Conservation (phyloP, 768 basidiomycete genomes). For the Paxillus ammoniavirescens region DNA sequence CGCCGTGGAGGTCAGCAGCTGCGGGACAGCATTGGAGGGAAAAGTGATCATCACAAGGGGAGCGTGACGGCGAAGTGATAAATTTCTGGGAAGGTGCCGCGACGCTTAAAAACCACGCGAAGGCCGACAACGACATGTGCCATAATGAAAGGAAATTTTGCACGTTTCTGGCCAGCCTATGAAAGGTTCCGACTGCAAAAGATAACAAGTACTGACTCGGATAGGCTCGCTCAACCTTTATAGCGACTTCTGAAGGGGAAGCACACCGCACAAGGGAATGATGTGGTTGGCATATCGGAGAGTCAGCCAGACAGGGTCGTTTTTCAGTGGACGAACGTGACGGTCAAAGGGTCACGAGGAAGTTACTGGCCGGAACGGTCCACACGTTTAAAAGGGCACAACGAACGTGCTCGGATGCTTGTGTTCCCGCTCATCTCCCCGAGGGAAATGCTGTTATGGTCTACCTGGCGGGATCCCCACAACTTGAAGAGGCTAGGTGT, state of each 20-base stretch:
- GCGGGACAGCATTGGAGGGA: constrained; percentile 21
- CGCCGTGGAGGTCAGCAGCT: constrained; percentile 19
- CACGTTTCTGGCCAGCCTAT: constrained; percentile 24
- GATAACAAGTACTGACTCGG: constrained; percentile 11
- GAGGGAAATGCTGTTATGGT: neutral
- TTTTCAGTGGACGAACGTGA: neutral
- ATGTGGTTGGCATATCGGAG: neutral
- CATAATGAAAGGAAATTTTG: constrained; percentile 13
- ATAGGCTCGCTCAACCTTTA: constrained; percentile 6
- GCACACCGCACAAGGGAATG: neutral
- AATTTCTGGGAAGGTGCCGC: constrained; percentile 10
- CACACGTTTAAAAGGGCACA: neutral
- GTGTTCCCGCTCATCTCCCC: neutral
- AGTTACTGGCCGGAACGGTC: neutral
- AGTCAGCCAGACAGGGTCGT: neutral
- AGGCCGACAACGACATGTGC: constrained; percentile 14
- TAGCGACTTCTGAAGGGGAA: constrained; percentile 6
- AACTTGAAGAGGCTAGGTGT: neutral
- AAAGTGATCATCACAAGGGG: constrained; percentile 22
- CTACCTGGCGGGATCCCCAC: too few relatives aligned
- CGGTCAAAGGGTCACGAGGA: neutral
- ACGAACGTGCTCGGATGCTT: neutral
- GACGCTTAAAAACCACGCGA: constrained; percentile 18
- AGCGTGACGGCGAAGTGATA: constrained; percentile 22
- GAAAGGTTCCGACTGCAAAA: constrained; percentile 17